These are phyloP conservation scores for Cyphellophora attinorum DNA, from an alignment of 2,329 filamentous ascomycete genomes.

Conservation along the genomic window DNA sequence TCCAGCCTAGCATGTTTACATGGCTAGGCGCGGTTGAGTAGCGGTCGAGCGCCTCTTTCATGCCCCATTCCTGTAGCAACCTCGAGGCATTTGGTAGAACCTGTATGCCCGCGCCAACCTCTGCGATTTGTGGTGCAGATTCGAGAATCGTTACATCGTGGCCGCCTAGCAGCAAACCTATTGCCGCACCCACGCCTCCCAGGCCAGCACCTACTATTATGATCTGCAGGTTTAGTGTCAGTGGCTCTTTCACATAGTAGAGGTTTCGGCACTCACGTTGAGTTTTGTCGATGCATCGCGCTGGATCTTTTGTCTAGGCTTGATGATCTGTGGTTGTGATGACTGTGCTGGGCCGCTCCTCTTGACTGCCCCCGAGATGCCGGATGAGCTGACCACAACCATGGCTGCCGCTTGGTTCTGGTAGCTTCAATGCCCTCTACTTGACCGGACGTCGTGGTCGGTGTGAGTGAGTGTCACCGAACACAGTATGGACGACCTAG, in stretches of 20 bases:
- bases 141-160: constrained; percentile 22
- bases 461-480: no score
- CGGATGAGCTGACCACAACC: no score
- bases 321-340: neutral
- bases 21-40: constrained; percentile 23
- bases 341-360: neutral
- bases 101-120: constrained; percentile 19
- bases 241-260: neutral
- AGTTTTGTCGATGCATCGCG: neutral
- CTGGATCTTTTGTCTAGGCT: neutral
- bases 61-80: constrained; percentile 13
- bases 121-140: constrained; percentile 16
- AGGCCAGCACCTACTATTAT: constrained; percentile 23
- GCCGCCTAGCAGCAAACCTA: constrained; percentile 17
- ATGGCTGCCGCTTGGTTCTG: neutral
- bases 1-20: constrained; percentile 25
- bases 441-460: no score
- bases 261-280: neutral
- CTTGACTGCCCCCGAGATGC: neutral
- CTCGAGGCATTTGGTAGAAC: constrained; percentile 18
- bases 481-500: no score
- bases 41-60: constrained; percentile 3
- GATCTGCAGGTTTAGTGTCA: constrained; percentile 5
- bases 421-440: no score
- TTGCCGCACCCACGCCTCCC: constrained; percentile 21